Evolutionary conservation across 306 rosid species (phyloP).

Genomic region (Pterocarpus macrocarpus): DNA sequence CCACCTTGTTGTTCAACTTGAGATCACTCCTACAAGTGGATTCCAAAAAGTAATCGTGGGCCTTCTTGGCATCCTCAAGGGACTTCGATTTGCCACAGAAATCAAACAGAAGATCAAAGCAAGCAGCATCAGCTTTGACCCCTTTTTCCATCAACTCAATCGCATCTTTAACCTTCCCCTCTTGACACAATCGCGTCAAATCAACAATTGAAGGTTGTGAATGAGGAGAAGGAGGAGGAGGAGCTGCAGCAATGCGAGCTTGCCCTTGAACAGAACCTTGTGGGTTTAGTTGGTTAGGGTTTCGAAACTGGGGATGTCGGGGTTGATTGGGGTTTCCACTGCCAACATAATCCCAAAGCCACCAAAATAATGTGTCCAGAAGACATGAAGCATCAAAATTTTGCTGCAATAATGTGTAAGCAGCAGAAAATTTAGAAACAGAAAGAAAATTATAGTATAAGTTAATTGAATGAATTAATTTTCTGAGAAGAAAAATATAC

Average conservation of each 20-base stretch:
- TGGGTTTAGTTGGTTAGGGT: conserved; percentile 51
- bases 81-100: conserved; percentile 64
- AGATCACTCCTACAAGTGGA: conserved; percentile 72
- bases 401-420: conserved; percentile 3
- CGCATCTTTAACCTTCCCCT: conserved; percentile 77
- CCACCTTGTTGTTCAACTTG: conserved; percentile 66
- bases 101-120: conserved; percentile 69
- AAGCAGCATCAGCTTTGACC: conserved; percentile 73
- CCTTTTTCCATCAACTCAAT: conserved; percentile 80
- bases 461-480: background rate
- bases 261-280: conserved; percentile 52
- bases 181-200: conserved; percentile 63
- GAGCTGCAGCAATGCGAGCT: conserved; percentile 11
- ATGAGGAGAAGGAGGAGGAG: background rate
- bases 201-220: conserved; percentile 56
- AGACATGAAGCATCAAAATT: background rate
- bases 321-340: conserved; percentile 42
- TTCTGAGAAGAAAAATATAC: background rate
- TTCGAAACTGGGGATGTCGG: conserved; percentile 28
- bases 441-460: background rate
- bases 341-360: conserved; percentile 13
- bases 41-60: conserved; percentile 80
- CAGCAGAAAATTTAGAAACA: background rate
- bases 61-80: conserved; percentile 78
- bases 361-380: background rate